Evolutionary conservation across 78 protist species (phyloP), one percentile per base, ranked within the genome.

Genomic region (Monosiga brevicollis): DNA sequence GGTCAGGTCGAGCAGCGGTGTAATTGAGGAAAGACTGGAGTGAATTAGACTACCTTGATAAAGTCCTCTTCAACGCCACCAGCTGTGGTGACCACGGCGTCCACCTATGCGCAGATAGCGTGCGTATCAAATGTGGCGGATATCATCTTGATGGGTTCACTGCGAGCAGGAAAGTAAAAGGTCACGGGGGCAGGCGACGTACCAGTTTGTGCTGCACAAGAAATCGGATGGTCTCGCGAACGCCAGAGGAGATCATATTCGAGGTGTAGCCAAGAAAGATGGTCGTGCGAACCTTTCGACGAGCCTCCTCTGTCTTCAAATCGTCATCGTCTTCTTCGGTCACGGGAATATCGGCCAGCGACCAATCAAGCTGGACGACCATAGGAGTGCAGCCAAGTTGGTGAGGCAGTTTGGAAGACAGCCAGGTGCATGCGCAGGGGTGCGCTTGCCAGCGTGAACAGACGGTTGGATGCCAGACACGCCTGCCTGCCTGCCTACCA

Each of bases 41-140:
- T n/a, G n/a, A n/a, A n/a, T n/a, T n/a, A n/a, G n/a, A n/a, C n/a
- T n/a, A 49, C 62, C 62, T 97, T 97, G 83, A 98, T 97, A 76
- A 98, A 88, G 72, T 98, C 99, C 79, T 98, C 99, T 76, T 98
- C 99, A 24, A 98, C 76, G 40, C 99, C 99, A 24, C 99, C 99
- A 0, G 98, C 98, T 0, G 99, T 93, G 0, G 99, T 34, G n/a
- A 98, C 99, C 38, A 98, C 82, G 43, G 20, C 86, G 78, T 93
- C 94, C n/a, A 95, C 88, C 84, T 41, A 38, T 71, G 62, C 0
- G 37, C n/a, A n/a, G n/a, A n/a, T n/a, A n/a, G n/a, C n/a, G n/a
- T n/a, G n/a, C n/a, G n/a, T n/a, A n/a, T n/a, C n/a, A n/a, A n/a
- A n/a, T n/a, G n/a, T n/a, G n/a, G n/a, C n/a, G n/a, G n/a, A n/a